Percentiles rank a stretch among this genome's conserved stretches.
phyloP scores from a whole-genome alignment of 1,284 basidiomycete genomes.

The Termitomyces sp. region DNA sequence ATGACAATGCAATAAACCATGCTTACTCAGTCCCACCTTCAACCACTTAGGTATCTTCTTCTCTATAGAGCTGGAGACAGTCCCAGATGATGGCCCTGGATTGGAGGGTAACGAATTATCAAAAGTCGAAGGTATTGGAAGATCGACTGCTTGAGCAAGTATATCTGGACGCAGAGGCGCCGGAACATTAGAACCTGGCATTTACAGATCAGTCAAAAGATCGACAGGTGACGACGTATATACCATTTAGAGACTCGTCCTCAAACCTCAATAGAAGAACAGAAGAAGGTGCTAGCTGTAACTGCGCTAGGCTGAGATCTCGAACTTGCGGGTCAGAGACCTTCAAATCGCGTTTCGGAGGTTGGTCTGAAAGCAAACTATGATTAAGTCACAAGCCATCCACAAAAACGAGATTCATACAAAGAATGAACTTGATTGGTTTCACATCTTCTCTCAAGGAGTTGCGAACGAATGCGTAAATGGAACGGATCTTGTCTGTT shows the following conservation, averaged over 20 bases:
- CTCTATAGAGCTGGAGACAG: constrained; percentile 25
- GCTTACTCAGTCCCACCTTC: constrained; percentile 50
- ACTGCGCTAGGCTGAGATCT: constrained; percentile 60
- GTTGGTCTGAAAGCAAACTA: constrained; percentile 55
- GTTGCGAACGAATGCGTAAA: constrained; percentile 81
- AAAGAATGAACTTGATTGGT: constrained; percentile 75
- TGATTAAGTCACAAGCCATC: background rate
- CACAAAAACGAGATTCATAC: constrained; percentile 38
- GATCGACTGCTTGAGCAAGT: constrained; percentile 52
- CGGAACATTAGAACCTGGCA: constrained; percentile 42
- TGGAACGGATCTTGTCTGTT: constrained; percentile 67
- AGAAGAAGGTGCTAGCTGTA: constrained; percentile 78
- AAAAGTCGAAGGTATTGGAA: constrained; percentile 48
- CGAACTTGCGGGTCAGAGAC: constrained; percentile 70
- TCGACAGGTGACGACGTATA: constrained; percentile 10
- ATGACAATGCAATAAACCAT: background rate
- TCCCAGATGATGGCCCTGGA: constrained; percentile 7
- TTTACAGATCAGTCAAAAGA: constrained; percentile 2
- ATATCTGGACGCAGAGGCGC: constrained; percentile 65
- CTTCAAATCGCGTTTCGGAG: constrained; percentile 77
- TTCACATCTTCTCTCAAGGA: constrained; percentile 68
- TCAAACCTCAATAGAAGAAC: constrained; percentile 74
- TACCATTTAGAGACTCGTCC: constrained; percentile 69
- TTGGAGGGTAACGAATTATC: constrained; percentile 23
- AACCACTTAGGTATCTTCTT: constrained; percentile 75